phyloP scores from a whole-genome alignment of 495 filamentous ascomycete genomes.

The Aspergillus homomorphus region DNA sequence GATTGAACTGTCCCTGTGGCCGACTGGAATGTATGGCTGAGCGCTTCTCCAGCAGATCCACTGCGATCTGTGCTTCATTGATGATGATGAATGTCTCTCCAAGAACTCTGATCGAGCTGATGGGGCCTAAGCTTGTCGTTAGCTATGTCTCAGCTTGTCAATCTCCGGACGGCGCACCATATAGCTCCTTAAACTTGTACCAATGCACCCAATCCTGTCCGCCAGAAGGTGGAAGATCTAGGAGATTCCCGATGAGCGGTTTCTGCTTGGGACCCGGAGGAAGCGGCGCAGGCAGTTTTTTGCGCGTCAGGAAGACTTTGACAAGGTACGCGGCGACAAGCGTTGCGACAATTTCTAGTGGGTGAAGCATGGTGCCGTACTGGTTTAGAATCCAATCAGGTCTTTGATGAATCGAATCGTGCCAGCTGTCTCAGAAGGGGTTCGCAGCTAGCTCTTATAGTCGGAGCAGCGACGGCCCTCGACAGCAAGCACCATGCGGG shows the following conservation, averaged over 20 bases:
- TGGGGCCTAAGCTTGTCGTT: slow-evolving; percentile 27
- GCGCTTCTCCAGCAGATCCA: slow-evolving; percentile 47
- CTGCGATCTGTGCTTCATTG: slow-evolving; percentile 38
- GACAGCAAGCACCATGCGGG: no score
- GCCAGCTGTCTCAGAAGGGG: neutral
- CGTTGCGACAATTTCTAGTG: neutral
- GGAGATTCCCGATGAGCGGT: slow-evolving; percentile 48
- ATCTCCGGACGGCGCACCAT: slow-evolving; percentile 25
- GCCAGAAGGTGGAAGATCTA: slow-evolving; percentile 40
- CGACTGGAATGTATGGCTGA: slow-evolving; percentile 41
- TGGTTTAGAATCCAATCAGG: neutral
- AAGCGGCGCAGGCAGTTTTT: neutral
- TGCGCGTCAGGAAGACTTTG: neutral
- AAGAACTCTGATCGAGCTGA: slow-evolving; percentile 49
- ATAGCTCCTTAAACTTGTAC: slow-evolving; percentile 48
- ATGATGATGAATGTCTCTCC: slow-evolving; percentile 48
- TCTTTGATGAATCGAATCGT: neutral
- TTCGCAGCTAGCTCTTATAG: neutral
- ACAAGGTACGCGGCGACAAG: neutral
- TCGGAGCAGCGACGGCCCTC: neutral
- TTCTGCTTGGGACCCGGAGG: slow-evolving; percentile 14
- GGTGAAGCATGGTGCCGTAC: neutral
- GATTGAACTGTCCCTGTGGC: slow-evolving; percentile 11
- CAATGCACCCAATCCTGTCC: slow-evolving; percentile 46
- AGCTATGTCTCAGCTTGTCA: neutral